Evolutionary conservation across 2,329 filamentous ascomycete species (phyloP), one percentile per base, ranked within the genome.

Genomic region (Aschersonia sp.): DNA sequence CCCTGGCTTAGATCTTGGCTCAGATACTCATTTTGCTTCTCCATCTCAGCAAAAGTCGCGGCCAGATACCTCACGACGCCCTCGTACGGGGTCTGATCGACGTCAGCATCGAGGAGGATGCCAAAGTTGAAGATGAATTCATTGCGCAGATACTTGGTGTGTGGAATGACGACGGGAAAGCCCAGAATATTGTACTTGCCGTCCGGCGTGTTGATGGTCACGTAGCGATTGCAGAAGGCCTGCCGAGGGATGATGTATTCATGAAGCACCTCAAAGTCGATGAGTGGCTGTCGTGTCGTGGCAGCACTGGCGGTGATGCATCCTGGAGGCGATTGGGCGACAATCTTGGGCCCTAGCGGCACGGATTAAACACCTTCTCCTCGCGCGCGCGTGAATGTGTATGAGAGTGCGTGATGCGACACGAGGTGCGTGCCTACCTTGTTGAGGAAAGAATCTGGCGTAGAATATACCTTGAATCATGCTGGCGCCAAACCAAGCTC

Each of bases 91-190:
- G 77, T 77, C 61, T 84, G 84, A 59, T 94, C 85, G 47, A 70
- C 68, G 46, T 74, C 71, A 44, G 66, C 66, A 45, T 84, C 77
- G 45, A 95, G 72, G 31, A 95, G 83, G 43, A 97, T 72, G 50
- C 87, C 88, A 60, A 97, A 95, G 65, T 97, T 97, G 77, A 97
- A 98, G 60, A 95, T 95, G 71, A 95, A 97, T 64, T 94, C 87
- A 66, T 95, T 95, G 49, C 92, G 83, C 59, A 84, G 79, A 60
- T 97, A 95, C 55, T 83, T 83, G 48, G 81, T 76, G 53, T 88
- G 78, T 46, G 83, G 79, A 59, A 97, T 87, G 60, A 87, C 90
- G 47, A 97, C 83, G 0, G 92, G 92, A 57, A 88, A 87, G 12
- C 89, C 87, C 35, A 98, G 74, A 48, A 98, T 79, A 49, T 82